Evolutionary conservation across 805 yeast species (phyloP).

Genomic region (Spathaspora gorwiae): DNA sequence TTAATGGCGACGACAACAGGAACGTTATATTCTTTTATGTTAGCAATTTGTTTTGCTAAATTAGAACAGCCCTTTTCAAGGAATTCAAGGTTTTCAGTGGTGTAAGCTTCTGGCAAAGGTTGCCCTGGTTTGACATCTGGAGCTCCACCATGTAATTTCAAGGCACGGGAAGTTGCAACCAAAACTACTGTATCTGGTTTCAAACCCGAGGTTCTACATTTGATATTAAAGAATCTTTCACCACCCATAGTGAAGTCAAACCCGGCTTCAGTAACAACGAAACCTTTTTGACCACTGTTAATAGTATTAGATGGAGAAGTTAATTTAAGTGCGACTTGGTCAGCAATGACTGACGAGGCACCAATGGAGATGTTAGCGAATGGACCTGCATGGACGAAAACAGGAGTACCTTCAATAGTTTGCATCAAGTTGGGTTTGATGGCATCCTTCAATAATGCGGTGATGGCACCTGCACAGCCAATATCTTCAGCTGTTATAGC

Average conservation of each 20-base stretch:
- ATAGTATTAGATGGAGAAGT: constrained; percentile 50
- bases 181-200: constrained; percentile 87
- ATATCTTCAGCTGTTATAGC: constrained; percentile 93
- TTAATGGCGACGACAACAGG: constrained; percentile 96
- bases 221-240: constrained; percentile 92
- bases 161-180: constrained; percentile 95
- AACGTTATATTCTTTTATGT: constrained; percentile 77
- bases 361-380: constrained; percentile 97
- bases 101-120: constrained; percentile 76
- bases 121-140: constrained; percentile 95
- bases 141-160: constrained; percentile 95
- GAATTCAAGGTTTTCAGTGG: constrained; percentile 73
- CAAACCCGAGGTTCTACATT: constrained; percentile 87
- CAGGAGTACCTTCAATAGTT: constrained; percentile 96
- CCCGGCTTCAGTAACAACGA: constrained; percentile 96
- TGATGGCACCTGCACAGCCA: constrained; percentile 92
- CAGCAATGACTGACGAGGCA: constrained; percentile 92
- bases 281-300: constrained; percentile 56
- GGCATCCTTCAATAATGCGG: constrained; percentile 93
- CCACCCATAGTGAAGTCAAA: constrained; percentile 99
- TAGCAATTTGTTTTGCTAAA: constrained; percentile 83
- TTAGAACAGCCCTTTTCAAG: constrained; percentile 79
- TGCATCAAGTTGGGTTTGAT: constrained; percentile 97
- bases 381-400: constrained; percentile 96
- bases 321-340: constrained; percentile 84